Conservation (phyloP, 345 rosid species). For the Brassica cretica region DNA sequence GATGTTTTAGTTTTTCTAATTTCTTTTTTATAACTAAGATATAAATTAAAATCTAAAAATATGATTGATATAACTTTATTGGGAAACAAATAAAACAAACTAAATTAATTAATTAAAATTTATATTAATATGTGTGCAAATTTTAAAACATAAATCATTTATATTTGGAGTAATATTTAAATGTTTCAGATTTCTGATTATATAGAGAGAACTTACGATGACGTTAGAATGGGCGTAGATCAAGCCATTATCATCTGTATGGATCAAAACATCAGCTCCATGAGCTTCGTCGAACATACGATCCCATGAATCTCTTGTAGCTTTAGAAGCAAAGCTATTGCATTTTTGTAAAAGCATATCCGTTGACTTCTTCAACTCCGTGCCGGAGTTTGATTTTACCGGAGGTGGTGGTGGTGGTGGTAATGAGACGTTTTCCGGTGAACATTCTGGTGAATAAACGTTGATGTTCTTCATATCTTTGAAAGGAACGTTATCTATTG, state of each 20-base stretch:
- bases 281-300: conserved; percentile 71
- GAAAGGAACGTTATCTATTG: background rate
- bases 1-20: too few species aligned
- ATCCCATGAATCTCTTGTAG: conserved; percentile 68
- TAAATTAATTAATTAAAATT: too few species aligned
- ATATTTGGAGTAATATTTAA: too few species aligned
- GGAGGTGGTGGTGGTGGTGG: conserved; percentile 26
- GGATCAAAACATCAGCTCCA: conserved; percentile 65
- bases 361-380: background rate
- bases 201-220: conserved; percentile 55
- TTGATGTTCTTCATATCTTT: conserved; percentile 14
- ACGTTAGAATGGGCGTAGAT: conserved; percentile 69
- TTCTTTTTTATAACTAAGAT: too few species aligned
- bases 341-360: background rate
- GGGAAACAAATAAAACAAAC: too few species aligned
- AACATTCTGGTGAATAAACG: conserved; percentile 22
- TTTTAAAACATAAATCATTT: too few species aligned
- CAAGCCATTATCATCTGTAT: conserved; percentile 51
- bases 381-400: background rate
- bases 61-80: too few species aligned
- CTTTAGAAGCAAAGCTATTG: conserved; percentile 37
- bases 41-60: too few species aligned
- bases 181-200: background rate
- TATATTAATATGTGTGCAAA: too few species aligned
- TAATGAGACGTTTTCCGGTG: conserved; percentile 13